phyloP scores from a whole-genome alignment of 1,284 basidiomycete species.

The Takashimella koratensis region DNA sequence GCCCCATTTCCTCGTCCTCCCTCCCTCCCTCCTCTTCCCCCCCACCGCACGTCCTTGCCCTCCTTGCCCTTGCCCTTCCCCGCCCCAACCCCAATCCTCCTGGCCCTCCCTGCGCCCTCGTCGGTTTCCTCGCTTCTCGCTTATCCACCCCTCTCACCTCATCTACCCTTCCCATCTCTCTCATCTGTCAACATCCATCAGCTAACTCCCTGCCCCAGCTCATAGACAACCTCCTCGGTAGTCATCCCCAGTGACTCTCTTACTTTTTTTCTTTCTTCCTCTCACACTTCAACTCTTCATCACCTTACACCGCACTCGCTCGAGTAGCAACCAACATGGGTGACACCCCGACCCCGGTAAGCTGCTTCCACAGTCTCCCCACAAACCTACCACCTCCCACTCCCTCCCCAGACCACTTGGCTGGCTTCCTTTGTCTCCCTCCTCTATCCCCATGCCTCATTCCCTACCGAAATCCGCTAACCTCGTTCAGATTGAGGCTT shows the following conservation, averaged over 20 bases:
- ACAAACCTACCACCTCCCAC: neutral
- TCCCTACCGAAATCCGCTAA: neutral
- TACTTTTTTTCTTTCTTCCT: too few relatives aligned
- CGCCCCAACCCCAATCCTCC: neutral
- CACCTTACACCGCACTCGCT: neutral
- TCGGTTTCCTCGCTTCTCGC: neutral
- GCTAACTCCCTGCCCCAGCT: too few relatives aligned
- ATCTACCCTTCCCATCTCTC: too few relatives aligned
- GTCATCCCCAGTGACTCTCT: too few relatives aligned
- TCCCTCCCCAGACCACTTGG: neutral
- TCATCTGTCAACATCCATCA: too few relatives aligned
- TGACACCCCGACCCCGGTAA: neutral
- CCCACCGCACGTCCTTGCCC: neutral
- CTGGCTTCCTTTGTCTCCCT: too few relatives aligned
- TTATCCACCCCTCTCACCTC: too few relatives aligned
- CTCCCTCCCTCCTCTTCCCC: neutral
- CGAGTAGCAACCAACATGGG: neutral
- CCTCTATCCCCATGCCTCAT: neutral
- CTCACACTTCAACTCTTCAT: neutral
- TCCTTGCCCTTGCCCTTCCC: neutral
- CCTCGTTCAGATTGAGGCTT: slow-evolving; percentile 46
- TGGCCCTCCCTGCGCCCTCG: neutral
- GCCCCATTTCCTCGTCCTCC: neutral
- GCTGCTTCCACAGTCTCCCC: neutral
- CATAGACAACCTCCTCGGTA: too few relatives aligned